A percentile compares a stretch with the other conserved stretches of the same genome.
phyloP scores from a whole-genome alignment of 371 early-diverging fungal genomes.

The Saksenaea oblongispora region DNA sequence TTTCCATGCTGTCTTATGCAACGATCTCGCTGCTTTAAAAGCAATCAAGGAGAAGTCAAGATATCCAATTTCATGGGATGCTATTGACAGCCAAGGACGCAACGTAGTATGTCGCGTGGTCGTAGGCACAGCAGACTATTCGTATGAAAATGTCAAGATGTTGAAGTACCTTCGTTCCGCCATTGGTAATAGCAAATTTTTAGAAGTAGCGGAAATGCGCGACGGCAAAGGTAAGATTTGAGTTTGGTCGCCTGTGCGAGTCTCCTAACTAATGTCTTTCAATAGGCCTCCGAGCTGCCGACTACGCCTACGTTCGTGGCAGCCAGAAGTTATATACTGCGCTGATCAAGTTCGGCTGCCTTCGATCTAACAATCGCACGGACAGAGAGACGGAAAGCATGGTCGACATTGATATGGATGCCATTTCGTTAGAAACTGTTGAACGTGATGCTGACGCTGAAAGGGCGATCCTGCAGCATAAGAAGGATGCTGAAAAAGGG shows the following conservation, averaged over 20 bases:
- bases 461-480: slow-evolving; percentile 30
- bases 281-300: slow-evolving; percentile 25
- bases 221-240: slow-evolving; percentile 28
- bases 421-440: slow-evolving; percentile 26
- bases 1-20: slow-evolving; percentile 42
- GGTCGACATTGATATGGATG: slow-evolving; percentile 16
- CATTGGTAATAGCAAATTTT: not conserved
- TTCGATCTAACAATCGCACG: slow-evolving; percentile 4
- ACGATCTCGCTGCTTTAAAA: slow-evolving; percentile 25
- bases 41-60: slow-evolving; percentile 13
- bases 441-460: slow-evolving; percentile 48
- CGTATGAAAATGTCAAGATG: slow-evolving; percentile 40
- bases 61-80: slow-evolving; percentile 28
- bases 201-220: slow-evolving; percentile 6
- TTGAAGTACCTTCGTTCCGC: slow-evolving; percentile 22
- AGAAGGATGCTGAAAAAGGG: slow-evolving; percentile 20
- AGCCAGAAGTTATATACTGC: slow-evolving; percentile 17
- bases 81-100: slow-evolving; percentile 35
- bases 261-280: not conserved
- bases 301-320: slow-evolving; percentile 21
- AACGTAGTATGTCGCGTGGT: slow-evolving; percentile 41
- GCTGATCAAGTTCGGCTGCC: slow-evolving; percentile 14
- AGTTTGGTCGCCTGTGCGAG: not conserved
- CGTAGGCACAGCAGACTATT: slow-evolving; percentile 19
- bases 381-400: not conserved